These are phyloP conservation scores for Colletotrichum sp. DNA, from an alignment of 2,329 filamentous ascomycete genomes.

Conservation along the genomic window DNA sequence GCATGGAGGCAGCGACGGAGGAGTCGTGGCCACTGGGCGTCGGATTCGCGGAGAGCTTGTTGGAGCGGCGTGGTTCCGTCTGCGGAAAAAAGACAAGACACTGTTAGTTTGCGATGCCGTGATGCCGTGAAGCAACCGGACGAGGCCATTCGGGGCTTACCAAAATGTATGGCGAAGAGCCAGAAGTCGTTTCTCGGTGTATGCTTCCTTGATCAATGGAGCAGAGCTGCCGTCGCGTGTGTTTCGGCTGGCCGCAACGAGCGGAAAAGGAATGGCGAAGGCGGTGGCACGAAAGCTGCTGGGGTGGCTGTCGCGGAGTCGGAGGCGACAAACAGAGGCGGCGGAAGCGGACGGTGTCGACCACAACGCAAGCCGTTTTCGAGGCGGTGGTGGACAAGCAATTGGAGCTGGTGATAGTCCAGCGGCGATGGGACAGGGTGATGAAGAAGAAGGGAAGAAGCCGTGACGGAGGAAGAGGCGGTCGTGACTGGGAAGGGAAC, in stretches of 20 bases:
- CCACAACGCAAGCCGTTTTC: background rate
- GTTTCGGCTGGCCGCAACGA: background rate
- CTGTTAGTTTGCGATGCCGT: background rate
- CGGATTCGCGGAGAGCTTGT: background rate
- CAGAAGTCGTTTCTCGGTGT: background rate
- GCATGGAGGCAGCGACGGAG: background rate
- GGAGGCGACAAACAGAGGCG: background rate
- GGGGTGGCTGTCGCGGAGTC: background rate
- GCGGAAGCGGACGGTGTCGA: background rate
- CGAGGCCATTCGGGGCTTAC: background rate
- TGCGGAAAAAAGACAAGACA: background rate
- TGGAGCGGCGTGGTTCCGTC: background rate
- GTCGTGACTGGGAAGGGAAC: slow-evolving; percentile 2
- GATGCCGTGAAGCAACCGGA: background rate
- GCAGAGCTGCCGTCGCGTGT: background rate
- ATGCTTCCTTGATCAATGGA: background rate
- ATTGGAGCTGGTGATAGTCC: background rate
- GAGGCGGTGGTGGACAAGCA: background rate
- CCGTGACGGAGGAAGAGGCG: slow-evolving; percentile 9
- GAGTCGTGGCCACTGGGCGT: background rate
- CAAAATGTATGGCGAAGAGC: background rate
- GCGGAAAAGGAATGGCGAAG: background rate
- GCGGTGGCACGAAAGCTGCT: background rate
- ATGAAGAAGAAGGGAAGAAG: background rate
- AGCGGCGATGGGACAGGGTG: background rate